These are phyloP conservation scores for Dichotomocladium elegans DNA, from an alignment of 371 early-diverging fungal genomes.

Conservation along the genomic window DNA sequence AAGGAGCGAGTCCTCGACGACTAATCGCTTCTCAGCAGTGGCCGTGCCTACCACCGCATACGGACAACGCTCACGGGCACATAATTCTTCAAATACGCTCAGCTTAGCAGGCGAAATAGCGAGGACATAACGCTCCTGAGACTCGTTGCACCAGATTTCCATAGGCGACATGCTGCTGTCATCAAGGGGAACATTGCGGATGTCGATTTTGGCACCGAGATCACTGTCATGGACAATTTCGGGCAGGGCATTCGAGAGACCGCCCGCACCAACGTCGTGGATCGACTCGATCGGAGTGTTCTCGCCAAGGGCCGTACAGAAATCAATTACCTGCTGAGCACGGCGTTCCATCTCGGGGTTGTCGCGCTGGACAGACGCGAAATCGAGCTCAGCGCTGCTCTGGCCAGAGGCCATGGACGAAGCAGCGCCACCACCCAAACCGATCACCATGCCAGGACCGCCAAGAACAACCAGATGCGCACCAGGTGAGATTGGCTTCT, in stretches of 20 bases:
- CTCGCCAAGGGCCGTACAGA: conserved; percentile 80
- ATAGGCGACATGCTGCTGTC: conserved; percentile 94
- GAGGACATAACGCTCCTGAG: conserved; percentile 95
- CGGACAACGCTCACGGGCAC: conserved; percentile 90
- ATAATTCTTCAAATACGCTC: conserved; percentile 69
- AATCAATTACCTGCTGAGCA: conserved; percentile 94
- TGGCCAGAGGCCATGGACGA: conserved; percentile 91
- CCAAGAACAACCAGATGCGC: conserved; percentile 87
- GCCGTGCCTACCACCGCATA: conserved; percentile 89
- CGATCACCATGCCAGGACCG: conserved; percentile 96
- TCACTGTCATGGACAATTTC: conserved; percentile 95
- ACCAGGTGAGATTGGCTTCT: conserved; percentile 79
- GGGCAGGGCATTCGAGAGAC: conserved; percentile 94
- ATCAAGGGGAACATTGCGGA: conserved; percentile 85
- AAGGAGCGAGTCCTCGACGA: conserved; percentile 72
- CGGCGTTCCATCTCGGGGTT: conserved; percentile 98
- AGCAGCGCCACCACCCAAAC: conserved; percentile 97
- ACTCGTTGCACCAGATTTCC: conserved; percentile 99
- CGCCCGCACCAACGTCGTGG: conserved; percentile 98
- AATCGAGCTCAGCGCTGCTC: conserved; percentile 88
- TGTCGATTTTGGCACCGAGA: conserved; percentile 86
- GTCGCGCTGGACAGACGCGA: conserved; percentile 96
- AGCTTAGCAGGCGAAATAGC: conserved; percentile 74
- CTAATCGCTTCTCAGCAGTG: conserved; percentile 80
- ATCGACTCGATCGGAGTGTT: conserved; percentile 86